A percentile compares a stretch with the other conserved stretches of the same genome.
phyloP scores from a whole-genome alignment of 2,329 filamentous ascomycete genomes.

The Trichoderma polysporum region DNA sequence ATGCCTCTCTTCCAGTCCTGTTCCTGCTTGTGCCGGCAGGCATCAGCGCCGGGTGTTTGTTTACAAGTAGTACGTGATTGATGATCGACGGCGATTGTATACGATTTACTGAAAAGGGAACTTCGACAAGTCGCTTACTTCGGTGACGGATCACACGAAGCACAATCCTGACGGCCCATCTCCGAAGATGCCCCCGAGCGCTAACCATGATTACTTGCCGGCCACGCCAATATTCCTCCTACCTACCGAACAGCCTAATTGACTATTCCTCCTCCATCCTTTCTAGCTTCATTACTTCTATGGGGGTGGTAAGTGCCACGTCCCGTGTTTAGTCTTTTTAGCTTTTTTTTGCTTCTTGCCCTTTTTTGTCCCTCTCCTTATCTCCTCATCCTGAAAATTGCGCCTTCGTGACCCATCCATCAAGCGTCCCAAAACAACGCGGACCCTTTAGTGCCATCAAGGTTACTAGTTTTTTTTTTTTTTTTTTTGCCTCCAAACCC shows the following conservation, averaged over 20 bases:
- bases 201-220: slow-evolving; percentile 11
- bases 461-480: not conserved
- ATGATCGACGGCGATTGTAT: slow-evolving; percentile 15
- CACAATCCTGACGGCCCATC: slow-evolving; percentile 10
- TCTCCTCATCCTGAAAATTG: not conserved
- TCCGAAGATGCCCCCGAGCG: slow-evolving; percentile 11
- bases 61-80: not conserved
- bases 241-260: not conserved
- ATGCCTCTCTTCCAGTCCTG: not conserved
- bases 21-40: not conserved
- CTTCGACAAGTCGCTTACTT: not conserved
- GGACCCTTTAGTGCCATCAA: not conserved
- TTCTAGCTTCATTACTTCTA: not conserved
- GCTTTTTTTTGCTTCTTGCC: not conserved
- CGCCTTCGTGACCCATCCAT: not conserved
- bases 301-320: not conserved
- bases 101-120: slow-evolving; percentile 16
- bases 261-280: not conserved
- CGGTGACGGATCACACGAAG: slow-evolving; percentile 16
- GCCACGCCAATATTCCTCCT: not conserved
- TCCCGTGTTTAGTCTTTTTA: not conserved
- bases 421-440: not conserved
- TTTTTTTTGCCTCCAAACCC: not conserved
- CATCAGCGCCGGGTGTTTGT: not conserved
- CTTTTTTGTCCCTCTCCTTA: not conserved